Evolutionary conservation across 192 early-diverging fungal species (phyloP).

Genomic region (Paraglomus brasilianum): DNA sequence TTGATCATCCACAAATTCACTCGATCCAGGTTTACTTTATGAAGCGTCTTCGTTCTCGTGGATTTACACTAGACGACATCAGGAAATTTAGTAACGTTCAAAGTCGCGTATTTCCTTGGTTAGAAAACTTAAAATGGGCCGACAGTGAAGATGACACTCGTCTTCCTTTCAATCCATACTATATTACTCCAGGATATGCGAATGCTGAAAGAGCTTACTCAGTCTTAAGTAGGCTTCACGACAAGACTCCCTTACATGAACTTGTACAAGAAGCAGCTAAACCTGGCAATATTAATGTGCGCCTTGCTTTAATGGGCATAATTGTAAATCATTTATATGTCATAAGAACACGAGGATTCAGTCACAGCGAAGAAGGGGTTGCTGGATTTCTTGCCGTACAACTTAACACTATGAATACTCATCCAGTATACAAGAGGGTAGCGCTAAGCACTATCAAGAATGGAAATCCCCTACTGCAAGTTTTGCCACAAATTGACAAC

Average conservation of each 20-base stretch:
- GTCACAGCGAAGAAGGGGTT: conserved; percentile 6
- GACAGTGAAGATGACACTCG: neutral
- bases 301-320: conserved; percentile 21
- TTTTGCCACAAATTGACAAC: neutral
- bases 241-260: neutral
- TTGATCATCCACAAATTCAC: neutral
- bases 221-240: neutral
- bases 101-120: conserved; percentile 22
- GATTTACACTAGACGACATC: conserved; percentile 26
- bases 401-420: neutral
- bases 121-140: conserved; percentile 11
- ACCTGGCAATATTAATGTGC: neutral
- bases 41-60: neutral
- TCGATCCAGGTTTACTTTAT: conserved; percentile 28
- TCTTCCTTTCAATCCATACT: conserved; percentile 29
- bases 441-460: conserved; percentile 1
- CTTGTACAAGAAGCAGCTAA: neutral
- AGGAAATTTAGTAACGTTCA: conserved; percentile 24
- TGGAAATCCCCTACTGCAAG: conserved; percentile 9
- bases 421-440: neutral
- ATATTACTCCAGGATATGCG: neutral
- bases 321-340: conserved; percentile 16
- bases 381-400: conserved; percentile 12
- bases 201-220: neutral
- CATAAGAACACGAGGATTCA: conserved; percentile 7